Percentiles rank a stretch among this genome's conserved stretches.
Evolutionary conservation across 75 land plant species (phyloP).

Genomic region (Gnetum montanum): DNA sequence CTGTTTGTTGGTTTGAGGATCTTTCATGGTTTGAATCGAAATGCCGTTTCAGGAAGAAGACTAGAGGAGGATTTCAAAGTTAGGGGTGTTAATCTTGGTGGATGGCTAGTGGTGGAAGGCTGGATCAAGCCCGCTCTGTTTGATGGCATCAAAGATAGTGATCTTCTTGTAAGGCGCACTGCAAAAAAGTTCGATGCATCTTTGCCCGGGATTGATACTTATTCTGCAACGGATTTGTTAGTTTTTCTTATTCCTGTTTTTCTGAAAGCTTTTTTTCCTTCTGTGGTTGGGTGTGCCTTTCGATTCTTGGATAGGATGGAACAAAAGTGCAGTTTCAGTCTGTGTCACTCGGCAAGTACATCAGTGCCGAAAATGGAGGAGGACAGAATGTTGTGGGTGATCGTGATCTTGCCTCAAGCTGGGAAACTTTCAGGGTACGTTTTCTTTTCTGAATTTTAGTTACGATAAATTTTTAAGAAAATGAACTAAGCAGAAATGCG

Average conservation of each 20-base stretch:
- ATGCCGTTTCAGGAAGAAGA: background rate
- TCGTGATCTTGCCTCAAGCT: conserved; percentile 39
- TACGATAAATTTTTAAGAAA: background rate
- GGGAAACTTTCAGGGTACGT: conserved; percentile 87
- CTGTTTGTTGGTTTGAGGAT: no score
- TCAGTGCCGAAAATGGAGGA: conserved; percentile 72
- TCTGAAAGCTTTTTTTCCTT: background rate
- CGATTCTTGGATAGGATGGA: conserved; percentile 51
- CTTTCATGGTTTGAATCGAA: no score
- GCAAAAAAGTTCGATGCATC: background rate
- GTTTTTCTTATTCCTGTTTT: no score
- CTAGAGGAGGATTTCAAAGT: conserved; percentile 24
- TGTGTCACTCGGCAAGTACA: conserved; percentile 35
- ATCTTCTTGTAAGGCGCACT: conserved; percentile 62
- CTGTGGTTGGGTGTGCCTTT: background rate
- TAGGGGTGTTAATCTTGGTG: conserved; percentile 78
- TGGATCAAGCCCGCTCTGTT: conserved; percentile 86
- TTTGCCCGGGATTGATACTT: no score
- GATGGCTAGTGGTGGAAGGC: conserved; percentile 83
- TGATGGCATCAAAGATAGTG: conserved; percentile 68
- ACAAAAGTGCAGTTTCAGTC: conserved; percentile 63
- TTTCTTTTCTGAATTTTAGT: background rate
- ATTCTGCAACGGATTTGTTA: no score
- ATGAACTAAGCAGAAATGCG: no score
- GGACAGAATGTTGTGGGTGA: conserved; percentile 51